Evolutionary conservation across 2,329 filamentous ascomycete genomes (phyloP).

Genomic region (Epichloe aotearoae): DNA sequence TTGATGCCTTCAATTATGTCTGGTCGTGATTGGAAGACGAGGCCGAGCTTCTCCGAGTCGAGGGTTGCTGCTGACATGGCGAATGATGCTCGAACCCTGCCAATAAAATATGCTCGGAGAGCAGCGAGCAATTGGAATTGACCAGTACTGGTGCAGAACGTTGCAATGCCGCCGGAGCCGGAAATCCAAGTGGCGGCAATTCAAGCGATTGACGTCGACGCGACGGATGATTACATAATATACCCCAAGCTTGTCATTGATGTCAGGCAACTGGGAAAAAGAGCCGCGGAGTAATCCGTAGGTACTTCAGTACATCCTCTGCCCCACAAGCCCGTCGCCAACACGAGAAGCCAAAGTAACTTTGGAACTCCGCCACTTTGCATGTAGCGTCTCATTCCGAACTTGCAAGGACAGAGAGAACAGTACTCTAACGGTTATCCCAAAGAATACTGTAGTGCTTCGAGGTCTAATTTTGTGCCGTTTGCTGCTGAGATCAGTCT

Average conservation of each 20-base stretch:
- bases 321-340: background rate
- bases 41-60: conserved; percentile 34
- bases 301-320: no score
- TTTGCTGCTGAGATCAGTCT: background rate
- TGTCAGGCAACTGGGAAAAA: no score
- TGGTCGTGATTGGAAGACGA: conserved; percentile 41
- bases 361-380: background rate
- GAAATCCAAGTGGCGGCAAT: no score
- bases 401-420: background rate
- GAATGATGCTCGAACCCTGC: background rate
- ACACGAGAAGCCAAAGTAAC: background rate
- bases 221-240: conserved; percentile 6
- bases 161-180: background rate
- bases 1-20: conserved; percentile 43
- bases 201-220: conserved; percentile 3
- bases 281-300: no score
- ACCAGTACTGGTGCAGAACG: background rate
- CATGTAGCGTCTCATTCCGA: background rate
- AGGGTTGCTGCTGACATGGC: conserved; percentile 30
- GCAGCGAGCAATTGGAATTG: conserved; percentile 4
- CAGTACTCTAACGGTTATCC: background rate
- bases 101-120: background rate
- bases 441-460: no score
- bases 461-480: background rate
- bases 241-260: no score